Base-by-base conservation (phyloP, 1,284 basidiomycete species). In the Hemileia vastatrix region DNA sequence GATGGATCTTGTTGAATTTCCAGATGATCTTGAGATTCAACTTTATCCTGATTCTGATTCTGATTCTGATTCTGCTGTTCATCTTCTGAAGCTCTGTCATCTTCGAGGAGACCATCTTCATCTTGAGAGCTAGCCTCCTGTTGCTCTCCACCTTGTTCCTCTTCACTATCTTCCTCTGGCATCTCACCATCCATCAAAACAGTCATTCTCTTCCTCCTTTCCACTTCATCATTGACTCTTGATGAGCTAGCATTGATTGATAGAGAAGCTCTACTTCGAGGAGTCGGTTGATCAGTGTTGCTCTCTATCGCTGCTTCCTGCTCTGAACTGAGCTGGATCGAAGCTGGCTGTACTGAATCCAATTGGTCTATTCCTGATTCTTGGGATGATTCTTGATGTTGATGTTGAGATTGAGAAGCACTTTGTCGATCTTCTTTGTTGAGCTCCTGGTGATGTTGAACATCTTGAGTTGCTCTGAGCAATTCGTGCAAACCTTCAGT, bases 131-230 rank as follows among this genome's bases (percentile, higher is more conserved):
- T 40, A 11, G 8, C 36, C 15, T 40, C 36, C 8, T 40, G 11
- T 40, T 15, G 11, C 15, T 40, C 36, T 54, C 32, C 62, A 18
- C 64, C 31, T 43, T 64, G 49, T 48, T 62, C 43, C 47, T 54
- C 44, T 9, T 40, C 27, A 63, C 57, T 50, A 33, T 31, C 43
- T 63, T 48, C 53, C 47, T 49, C 32, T 2, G 70, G 70, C 68
- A 71, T 70, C 53, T 71, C 70, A 45, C 67, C 70, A 44, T 70
- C 70, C 1, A 71, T 54, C 15, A 71, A 32, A 2, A 71, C 67
- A 1, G 68, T 70, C 70, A 71, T 71, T 18, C 70, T 53, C 48
- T 70, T 70, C 33, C 21, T 27, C 40, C 55, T 40, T 21, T 18
- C 48, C 63, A 64, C n/a, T 21, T 45, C 54, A 21, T 44, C 21